Evolutionary conservation across 2,329 filamentous ascomycete species (phyloP).

Genomic region (Dichotomopilus funicola): DNA sequence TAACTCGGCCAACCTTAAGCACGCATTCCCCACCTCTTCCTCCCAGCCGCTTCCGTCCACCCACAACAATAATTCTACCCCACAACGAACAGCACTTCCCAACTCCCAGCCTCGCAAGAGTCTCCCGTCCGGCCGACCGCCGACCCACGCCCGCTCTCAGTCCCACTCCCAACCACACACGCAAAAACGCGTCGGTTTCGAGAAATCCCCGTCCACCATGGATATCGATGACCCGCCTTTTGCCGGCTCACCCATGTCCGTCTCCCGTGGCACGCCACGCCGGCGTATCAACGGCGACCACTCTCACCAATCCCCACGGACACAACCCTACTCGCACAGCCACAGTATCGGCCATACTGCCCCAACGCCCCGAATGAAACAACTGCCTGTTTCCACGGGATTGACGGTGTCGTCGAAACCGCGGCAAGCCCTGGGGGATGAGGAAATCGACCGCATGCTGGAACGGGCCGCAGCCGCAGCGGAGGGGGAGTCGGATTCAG

Average conservation of each 20-base stretch:
- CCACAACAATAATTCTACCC: conserved; percentile 1
- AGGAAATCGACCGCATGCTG: conserved; percentile 54
- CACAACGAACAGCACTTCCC: conserved; percentile 38
- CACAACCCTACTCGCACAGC: conserved; percentile 2
- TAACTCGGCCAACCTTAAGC: conserved; percentile 59
- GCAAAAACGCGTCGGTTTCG: conserved; percentile 43
- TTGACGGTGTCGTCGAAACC: conserved; percentile 36
- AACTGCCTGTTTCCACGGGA: conserved; percentile 44
- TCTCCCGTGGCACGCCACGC: conserved; percentile 35
- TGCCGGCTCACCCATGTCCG: conserved; percentile 26
- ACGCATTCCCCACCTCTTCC: conserved; percentile 42
- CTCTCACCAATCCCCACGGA: neutral
- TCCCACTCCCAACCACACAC: conserved; percentile 26
- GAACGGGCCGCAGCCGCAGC: conserved; percentile 45
- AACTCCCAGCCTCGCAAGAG: conserved; percentile 45
- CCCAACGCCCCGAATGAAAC: conserved; percentile 30
- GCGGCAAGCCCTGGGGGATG: conserved; percentile 42
- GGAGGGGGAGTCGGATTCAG: conserved; percentile 46
- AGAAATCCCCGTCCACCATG: conserved; percentile 44
- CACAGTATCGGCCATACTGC: conserved; percentile 15
- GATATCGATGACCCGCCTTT: conserved; percentile 36
- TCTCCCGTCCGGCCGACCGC: conserved; percentile 43
- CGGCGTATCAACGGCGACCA: conserved; percentile 36
- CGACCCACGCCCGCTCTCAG: conserved; percentile 23
- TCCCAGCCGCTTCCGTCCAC: conserved; percentile 30